A percentile compares a stretch with the other conserved stretches of the same genome.
Evolutionary conservation across 768 basidiomycete species (phyloP).

Genomic region (Paxillus ammoniavirescens): DNA sequence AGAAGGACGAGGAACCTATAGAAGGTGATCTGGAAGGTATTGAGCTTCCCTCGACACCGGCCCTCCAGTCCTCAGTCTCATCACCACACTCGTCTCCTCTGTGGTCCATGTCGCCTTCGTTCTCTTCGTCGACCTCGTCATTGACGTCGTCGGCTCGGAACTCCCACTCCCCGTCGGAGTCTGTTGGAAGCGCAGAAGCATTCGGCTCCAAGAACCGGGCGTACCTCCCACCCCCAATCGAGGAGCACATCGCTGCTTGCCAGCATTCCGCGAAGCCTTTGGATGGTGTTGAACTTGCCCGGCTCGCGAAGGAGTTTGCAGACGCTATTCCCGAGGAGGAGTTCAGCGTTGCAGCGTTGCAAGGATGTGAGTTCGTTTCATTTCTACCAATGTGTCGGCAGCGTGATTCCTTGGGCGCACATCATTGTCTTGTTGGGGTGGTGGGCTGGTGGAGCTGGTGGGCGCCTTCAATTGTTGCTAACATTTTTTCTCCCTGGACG

Average conservation of each 20-base stretch:
- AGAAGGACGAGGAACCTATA: conserved; percentile 41
- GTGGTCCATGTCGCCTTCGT: conserved; percentile 44
- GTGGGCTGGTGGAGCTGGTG: conserved; percentile 21
- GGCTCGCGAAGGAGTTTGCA: conserved; percentile 77
- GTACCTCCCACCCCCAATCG: conserved; percentile 63
- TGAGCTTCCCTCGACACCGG: conserved; percentile 38
- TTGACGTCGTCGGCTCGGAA: conserved; percentile 32
- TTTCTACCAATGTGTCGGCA: conserved; percentile 11
- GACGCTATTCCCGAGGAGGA: conserved; percentile 81
- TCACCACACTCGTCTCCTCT: conserved; percentile 45
- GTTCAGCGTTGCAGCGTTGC: conserved; percentile 86
- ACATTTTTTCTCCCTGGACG: conserved; percentile 11
- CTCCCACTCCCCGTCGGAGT: conserved; percentile 24
- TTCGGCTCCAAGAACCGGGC: conserved; percentile 59
- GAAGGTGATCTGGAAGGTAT: conserved; percentile 47
- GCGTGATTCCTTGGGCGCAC: conserved; percentile 1
- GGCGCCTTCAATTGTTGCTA: conserved; percentile 21
- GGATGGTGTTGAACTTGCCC: conserved; percentile 58
- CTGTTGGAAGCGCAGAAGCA: conserved; percentile 11
- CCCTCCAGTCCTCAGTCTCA: conserved; percentile 41
- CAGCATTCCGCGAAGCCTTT: conserved; percentile 67
- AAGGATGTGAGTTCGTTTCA: conserved; percentile 70
- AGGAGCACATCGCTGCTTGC: conserved; percentile 54
- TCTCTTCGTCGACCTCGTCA: conserved; percentile 42
- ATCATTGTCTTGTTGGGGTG: conserved; percentile 16